Percentiles rank a stretch among this genome's conserved stretches.
Evolutionary conservation across 2,329 filamentous ascomycete genomes (phyloP).

Genomic region (Fonsecaea monophora): DNA sequence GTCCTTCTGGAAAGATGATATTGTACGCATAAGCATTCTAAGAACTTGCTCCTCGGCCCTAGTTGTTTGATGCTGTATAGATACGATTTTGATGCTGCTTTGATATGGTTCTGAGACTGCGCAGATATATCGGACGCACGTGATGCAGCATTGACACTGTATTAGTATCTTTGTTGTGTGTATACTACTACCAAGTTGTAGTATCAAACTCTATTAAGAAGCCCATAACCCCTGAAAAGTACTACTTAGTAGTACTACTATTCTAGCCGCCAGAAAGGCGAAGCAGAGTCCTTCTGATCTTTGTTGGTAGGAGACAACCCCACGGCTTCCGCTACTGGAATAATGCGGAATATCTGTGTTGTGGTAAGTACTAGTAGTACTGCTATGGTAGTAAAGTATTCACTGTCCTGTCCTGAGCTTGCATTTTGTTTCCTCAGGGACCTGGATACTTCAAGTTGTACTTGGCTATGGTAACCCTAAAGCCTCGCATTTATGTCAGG

Average conservation of each 20-base stretch:
- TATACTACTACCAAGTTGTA: no score
- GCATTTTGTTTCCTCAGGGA: conserved; percentile 39
- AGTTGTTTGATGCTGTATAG: no score
- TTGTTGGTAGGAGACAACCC: conserved; percentile 79
- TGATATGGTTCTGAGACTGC: no score
- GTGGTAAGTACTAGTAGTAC: conserved; percentile 49
- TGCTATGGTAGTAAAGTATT: background rate
- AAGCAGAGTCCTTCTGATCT: conserved; percentile 48
- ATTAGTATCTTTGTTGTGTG: no score
- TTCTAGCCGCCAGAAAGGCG: conserved; percentile 72
- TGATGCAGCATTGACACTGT: no score
- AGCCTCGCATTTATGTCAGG: conserved; percentile 71
- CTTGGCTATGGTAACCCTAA: conserved; percentile 62
- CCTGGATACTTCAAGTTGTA: conserved; percentile 63
- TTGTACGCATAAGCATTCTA: conserved; percentile 47
- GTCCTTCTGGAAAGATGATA: conserved; percentile 49
- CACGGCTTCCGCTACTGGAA: conserved; percentile 73
- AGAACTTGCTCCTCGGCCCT: no score
- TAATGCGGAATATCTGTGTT: conserved; percentile 63
- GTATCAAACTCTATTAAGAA: no score
- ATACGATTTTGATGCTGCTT: no score
- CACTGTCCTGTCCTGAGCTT: no score
- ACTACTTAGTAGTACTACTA: conserved; percentile 40
- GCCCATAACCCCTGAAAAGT: no score
- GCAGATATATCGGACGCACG: no score